These are phyloP conservation scores for Simmondsia chinensis DNA, from an alignment of 148 eudicot species.

Conservation along the genomic window DNA sequence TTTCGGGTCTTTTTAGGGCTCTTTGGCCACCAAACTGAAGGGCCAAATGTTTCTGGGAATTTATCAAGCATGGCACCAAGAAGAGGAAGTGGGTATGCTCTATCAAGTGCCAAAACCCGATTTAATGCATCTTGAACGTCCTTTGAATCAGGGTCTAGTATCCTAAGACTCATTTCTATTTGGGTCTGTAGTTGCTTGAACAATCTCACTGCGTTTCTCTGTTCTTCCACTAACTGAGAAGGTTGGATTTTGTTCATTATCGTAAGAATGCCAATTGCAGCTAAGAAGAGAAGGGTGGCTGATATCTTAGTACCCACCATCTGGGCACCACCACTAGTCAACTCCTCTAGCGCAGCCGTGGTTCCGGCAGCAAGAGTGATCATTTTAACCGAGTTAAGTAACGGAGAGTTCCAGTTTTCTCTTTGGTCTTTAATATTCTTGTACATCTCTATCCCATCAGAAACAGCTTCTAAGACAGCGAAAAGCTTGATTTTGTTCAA, in stretches of 20 bases:
- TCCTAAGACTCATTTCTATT: conserved; percentile 21
- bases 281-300: conserved; percentile 33
- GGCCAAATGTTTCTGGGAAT: conserved; percentile 24
- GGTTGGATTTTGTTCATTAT: conserved; percentile 73
- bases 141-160: conserved; percentile 1
- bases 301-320: too few species aligned
- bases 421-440: conserved; percentile 35
- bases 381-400: conserved; percentile 34
- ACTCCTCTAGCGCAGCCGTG: too few species aligned
- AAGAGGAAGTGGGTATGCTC: conserved; percentile 39
- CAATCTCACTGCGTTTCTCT: conserved; percentile 45
- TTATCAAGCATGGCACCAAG: conserved; percentile 40
- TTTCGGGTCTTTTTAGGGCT: neutral
- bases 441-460: conserved; percentile 54
- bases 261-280: conserved; percentile 38
- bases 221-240: conserved; percentile 66
- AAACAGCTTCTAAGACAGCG: conserved; percentile 27
- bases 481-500: too few species aligned
- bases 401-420: conserved; percentile 37
- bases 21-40: conserved; percentile 32
- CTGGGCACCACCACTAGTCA: too few species aligned
- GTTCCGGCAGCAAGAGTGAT: conserved; percentile 40
- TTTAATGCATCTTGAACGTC: conserved; percentile 29
- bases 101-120: conserved; percentile 31
- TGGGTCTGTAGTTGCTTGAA: conserved; percentile 35